phyloP scores from a whole-genome alignment of 805 yeast species.

The Ogataea wickerhamii region DNA sequence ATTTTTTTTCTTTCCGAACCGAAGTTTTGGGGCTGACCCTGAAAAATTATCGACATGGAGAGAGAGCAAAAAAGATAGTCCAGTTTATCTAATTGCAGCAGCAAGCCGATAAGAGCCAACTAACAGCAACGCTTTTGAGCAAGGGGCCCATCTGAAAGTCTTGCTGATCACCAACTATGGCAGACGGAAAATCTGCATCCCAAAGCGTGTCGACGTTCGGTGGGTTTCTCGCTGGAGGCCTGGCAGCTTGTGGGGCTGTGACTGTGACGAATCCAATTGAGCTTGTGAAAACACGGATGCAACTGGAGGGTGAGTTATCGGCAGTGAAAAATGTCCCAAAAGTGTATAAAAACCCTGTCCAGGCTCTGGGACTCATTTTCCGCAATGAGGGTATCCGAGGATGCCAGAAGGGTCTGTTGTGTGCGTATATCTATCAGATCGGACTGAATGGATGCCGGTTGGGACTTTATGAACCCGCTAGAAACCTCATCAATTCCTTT shows the following conservation, averaged over 20 bases:
- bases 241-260: conserved; percentile 97
- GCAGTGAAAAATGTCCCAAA: conserved; percentile 47
- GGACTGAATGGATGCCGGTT: conserved; percentile 92
- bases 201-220: conserved; percentile 63
- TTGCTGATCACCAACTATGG: no score
- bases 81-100: no score
- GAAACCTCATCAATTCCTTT: conserved; percentile 53
- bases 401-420: conserved; percentile 80
- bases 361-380: conserved; percentile 70
- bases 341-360: conserved; percentile 76
- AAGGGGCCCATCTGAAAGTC: no score
- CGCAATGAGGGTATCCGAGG: conserved; percentile 84
- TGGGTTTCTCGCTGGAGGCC: conserved; percentile 85
- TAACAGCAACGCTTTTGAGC: no score
- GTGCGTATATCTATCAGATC: conserved; percentile 88
- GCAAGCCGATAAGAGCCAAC: no score
- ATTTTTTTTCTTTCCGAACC: no score
- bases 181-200: conserved; percentile 42
- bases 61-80: no score
- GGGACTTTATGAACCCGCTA: conserved; percentile 88
- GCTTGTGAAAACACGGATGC: conserved; percentile 93
- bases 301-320: conserved; percentile 87
- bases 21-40: no score
- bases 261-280: conserved; percentile 96
- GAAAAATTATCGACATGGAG: not conserved